Evolutionary conservation across 441 rosid genomes (phyloP).

Genomic region (Adansonia gregorii): DNA sequence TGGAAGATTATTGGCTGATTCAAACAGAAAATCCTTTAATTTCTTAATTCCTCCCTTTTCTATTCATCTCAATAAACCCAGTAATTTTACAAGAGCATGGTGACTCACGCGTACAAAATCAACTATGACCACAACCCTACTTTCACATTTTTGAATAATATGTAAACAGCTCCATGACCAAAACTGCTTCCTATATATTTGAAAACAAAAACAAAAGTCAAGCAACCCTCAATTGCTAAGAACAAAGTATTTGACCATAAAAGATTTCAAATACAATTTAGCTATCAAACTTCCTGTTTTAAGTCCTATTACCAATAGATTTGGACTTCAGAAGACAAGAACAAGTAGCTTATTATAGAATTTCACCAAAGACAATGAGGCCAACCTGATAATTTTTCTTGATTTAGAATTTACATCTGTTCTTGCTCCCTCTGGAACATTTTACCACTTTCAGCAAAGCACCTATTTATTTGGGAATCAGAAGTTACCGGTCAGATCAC

Average conservation of each 20-base stretch:
- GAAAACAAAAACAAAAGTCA: background rate
- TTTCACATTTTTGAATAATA: background rate
- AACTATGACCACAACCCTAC: background rate
- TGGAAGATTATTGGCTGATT: background rate
- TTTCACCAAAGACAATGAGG: background rate
- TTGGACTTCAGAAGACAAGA: background rate
- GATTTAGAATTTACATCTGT: background rate
- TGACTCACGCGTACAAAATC: background rate
- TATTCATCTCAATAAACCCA: background rate
- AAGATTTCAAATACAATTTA: background rate
- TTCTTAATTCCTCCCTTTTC: background rate
- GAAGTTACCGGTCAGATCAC: conserved; percentile 1
- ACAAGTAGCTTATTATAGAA: background rate
- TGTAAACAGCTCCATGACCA: background rate
- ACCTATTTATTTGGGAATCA: conserved; percentile 11
- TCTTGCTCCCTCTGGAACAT: conserved; percentile 10
- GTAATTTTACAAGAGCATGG: background rate
- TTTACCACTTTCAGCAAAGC: conserved; percentile 5
- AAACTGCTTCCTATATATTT: background rate
- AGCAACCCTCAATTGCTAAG: background rate
- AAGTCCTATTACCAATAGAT: background rate
- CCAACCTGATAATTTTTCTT: conserved; percentile 19
- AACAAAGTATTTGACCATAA: background rate
- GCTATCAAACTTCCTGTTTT: background rate
- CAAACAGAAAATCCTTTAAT: background rate